Evolutionary conservation across 1,284 basidiomycete genomes (phyloP), one percentile per base, ranked within the genome.

Genomic region (Puccinia coronata): DNA sequence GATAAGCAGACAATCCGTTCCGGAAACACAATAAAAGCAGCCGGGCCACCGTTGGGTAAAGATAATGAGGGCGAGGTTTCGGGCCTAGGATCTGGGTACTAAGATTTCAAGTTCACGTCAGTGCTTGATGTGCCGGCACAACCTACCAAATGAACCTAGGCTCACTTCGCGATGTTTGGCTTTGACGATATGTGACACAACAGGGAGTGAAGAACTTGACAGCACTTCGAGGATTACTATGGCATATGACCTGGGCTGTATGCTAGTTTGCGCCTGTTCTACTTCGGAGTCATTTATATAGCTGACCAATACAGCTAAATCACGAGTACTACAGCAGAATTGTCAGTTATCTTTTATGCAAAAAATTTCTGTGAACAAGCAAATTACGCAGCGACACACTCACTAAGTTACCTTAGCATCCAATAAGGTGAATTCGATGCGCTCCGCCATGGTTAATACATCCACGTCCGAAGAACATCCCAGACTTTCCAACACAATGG

Each of bases 21-120:
- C 16, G 78, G 78, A 59, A 85, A 85, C 41, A 82, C 69, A 53
- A 86, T 72, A n/a, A 85, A 86, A 4, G 84, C 83, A 0, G 84
- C 84, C 0, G 83, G 83, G 23, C 85, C 85, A 20, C 84, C 84
- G 61, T 83, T 82, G 3, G 85, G 84, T 59, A 85, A 36, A 71
- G 79, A 82, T 23, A 86, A 82, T 11, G 78, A 82, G 20, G 86
- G 85, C 28, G 51, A 11, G 1, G 83, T 83, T 59, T 84, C 83
- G 0, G 84, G 83, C 23, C 85, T 81, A 16, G 85, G 85, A 47
- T 69, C 85, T 83, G 74, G 78, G 70, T 75, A 81, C 82, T 63
- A 28, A 63, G 55, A 53, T 28, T 49, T 43, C 25, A 18, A 31
- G 51, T 61, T 11, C 2, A 61, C 53, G 36, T 51, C 20, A 49